Base-by-base conservation (phyloP, 2,329 filamentous ascomycete genomes). In the Colletotrichum musicola region DNA sequence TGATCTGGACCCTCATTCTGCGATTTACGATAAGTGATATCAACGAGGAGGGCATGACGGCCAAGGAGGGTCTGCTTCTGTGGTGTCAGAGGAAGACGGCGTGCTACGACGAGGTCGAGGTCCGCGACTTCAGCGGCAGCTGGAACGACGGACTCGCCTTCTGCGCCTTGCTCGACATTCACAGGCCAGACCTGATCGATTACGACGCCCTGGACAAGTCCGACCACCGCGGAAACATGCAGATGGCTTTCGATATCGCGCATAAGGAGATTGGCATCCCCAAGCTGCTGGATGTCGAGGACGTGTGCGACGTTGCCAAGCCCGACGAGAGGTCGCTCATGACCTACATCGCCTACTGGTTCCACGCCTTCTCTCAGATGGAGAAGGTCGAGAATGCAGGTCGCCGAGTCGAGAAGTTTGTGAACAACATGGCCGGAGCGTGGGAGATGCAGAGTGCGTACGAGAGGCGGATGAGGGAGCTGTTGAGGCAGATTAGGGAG, bases 301-400 rank as follows among this genome's bases (percentile, higher is more conserved):
- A 99, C 83, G 96, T 99, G 20, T 97, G 94, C 79, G 96, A 99
- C 78, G 95, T 99, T 30, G 88, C 94, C 25, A 97, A 96, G 82
- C 96, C 96, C 25, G 96, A 99, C 78, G 96, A 99, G 81, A 91
- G 94, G 74, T 97, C 93, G 79, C 86, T 99, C 78, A 99, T 99
- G 96, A 99, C 96, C 1, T 99, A 99, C 80, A 99, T 99, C 75
- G 96, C 96, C 72, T 99, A 99, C 84, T 99, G 96, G 96, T 99
- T 99, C 87, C 96, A 99, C 78, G 96, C 96, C 74, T 99, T 99
- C 79, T 98, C 95, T 35, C 95, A 98, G 77, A 97, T 99, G 91
- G 96, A 99, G 82, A 93, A 95, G 78, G 96, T 99, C 9, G 96
- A 99, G 81, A 99, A 99, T 78, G 96, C 96, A 4, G 96, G 96